phyloP scores from a whole-genome alignment of 305 asterid species.

The Nicotiana rustica region DNA sequence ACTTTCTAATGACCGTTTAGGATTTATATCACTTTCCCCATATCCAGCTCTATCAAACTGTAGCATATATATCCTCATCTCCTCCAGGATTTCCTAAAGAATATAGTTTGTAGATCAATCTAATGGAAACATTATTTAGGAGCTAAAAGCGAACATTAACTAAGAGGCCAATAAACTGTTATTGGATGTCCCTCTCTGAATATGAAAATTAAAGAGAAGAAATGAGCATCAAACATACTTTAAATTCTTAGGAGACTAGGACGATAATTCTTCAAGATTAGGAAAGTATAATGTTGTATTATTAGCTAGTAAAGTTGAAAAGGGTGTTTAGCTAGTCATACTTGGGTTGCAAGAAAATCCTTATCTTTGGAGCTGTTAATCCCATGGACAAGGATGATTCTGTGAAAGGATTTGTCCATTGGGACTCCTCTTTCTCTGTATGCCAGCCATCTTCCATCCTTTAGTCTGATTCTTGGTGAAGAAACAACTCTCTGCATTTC shows the following conservation, averaged over 20 bases:
- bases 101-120: not conserved
- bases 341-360: not conserved
- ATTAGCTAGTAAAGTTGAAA: not conserved
- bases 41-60: conserved; percentile 88
- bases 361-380: conserved; percentile 5
- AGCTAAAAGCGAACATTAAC: not conserved
- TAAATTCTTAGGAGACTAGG: not conserved
- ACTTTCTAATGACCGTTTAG: conserved; percentile 70
- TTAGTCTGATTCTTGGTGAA: not conserved
- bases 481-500: not conserved
- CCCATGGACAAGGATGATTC: not conserved
- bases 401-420: not conserved
- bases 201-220: not conserved
- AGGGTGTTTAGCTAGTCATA: not conserved
- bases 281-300: not conserved
- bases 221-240: not conserved
- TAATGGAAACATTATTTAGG: no score
- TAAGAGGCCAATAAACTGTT: not conserved
- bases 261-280: not conserved
- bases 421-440: not conserved
- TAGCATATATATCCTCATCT: conserved; percentile 64
- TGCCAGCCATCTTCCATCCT: not conserved
- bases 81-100: conserved; percentile 67
- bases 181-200: not conserved
- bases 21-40: conserved; percentile 89